Conservation (phyloP, 371 early-diverging fungal species). For the Saksenaea oblongispora region DNA sequence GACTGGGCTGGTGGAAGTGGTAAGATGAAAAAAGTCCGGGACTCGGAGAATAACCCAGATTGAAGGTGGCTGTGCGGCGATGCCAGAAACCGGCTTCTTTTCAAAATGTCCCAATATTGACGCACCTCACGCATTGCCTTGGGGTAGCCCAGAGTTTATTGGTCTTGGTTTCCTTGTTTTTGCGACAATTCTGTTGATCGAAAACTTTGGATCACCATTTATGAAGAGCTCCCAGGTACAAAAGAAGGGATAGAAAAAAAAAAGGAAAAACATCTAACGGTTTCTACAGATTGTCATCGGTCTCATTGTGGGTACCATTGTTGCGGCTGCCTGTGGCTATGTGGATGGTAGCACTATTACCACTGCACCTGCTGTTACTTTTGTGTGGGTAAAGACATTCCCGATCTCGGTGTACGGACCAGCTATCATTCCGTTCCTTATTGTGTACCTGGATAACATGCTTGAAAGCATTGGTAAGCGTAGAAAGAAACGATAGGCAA, state of each 20-base stretch:
- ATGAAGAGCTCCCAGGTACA: slow-evolving; percentile 61
- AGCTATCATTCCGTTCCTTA: slow-evolving; percentile 62
- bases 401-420: slow-evolving; percentile 63
- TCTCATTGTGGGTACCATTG: slow-evolving; percentile 61
- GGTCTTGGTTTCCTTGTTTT: slow-evolving; percentile 67
- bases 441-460: slow-evolving; percentile 58
- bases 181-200: slow-evolving; percentile 58
- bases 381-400: slow-evolving; percentile 62
- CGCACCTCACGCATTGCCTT: slow-evolving; percentile 61
- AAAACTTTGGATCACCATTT: slow-evolving; percentile 66
- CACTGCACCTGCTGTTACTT: slow-evolving; percentile 58
- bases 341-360: slow-evolving; percentile 47
- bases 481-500: no score
- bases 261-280: neutral
- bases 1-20: slow-evolving; percentile 66
- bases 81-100: slow-evolving; percentile 56
- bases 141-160: slow-evolving; percentile 63
- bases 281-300: slow-evolving; percentile 51
- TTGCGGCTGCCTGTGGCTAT: slow-evolving; percentile 63
- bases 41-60: no score
- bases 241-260: neutral
- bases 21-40: neutral
- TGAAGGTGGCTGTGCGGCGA: slow-evolving; percentile 30
- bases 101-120: slow-evolving; percentile 54
- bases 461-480: slow-evolving; percentile 53